Evolutionary conservation across 2,329 filamentous ascomycete genomes (phyloP).

Genomic region (Arthrocladium fulminans): DNA sequence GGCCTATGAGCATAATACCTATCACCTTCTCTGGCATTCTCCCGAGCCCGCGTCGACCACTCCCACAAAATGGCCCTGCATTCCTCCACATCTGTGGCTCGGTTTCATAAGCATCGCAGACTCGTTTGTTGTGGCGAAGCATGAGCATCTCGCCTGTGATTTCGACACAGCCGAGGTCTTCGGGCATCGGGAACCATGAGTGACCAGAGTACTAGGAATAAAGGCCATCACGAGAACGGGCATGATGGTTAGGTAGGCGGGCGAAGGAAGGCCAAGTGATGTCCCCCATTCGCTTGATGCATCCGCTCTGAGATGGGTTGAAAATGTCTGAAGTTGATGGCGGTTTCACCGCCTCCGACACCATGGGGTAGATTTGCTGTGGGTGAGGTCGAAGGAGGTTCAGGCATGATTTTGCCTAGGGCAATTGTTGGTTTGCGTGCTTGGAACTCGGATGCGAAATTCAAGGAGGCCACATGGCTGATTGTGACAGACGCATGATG

Average conservation of each 20-base stretch:
- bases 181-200: conserved; percentile 3
- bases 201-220: neutral
- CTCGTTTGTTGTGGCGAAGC: neutral
- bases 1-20: neutral
- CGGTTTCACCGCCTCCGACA: neutral
- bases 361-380: too few relatives aligned
- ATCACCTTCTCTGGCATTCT: neutral
- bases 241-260: neutral
- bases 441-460: too few relatives aligned
- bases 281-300: neutral
- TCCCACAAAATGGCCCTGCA: conserved; percentile 1
- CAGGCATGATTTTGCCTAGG: too few relatives aligned
- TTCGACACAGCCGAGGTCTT: conserved; percentile 1
- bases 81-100: conserved; percentile 4
- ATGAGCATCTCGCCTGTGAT: neutral
- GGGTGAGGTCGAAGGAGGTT: too few relatives aligned
- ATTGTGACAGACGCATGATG: too few relatives aligned
- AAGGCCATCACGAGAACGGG: neutral
- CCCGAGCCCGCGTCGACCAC: neutral
- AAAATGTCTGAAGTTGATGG: neutral
- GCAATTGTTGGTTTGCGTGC: too few relatives aligned
- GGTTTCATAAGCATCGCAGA: conserved; percentile 5
- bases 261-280: neutral
- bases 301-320: neutral
- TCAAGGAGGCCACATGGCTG: too few relatives aligned